phyloP scores from a whole-genome alignment of 495 filamentous ascomycete species.

The Durotheca rogersii region DNA sequence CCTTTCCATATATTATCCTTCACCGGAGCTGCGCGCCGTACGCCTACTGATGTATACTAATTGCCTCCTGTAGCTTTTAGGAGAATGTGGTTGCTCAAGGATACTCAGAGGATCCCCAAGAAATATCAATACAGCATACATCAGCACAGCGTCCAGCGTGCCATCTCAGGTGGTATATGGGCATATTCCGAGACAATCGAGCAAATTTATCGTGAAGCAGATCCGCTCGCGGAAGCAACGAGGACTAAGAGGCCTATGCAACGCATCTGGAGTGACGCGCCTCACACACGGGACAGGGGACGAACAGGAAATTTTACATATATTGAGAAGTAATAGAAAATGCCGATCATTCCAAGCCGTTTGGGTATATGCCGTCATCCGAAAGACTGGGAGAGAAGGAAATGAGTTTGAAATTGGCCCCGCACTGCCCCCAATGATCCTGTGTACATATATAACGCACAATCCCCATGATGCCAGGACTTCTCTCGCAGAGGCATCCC shows the following conservation, averaged over 20 bases:
- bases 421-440: neutral
- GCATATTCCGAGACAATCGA: conserved; percentile 4
- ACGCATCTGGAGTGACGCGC: no score
- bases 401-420: conserved; percentile 1
- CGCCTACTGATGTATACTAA: no score
- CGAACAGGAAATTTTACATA: no score
- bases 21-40: no score
- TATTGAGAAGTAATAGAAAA: conserved; percentile 11
- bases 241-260: no score
- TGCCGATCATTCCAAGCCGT: conserved; percentile 13
- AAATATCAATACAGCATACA: no score
- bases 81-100: no score
- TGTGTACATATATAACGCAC: conserved; percentile 5
- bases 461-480: conserved; percentile 9
- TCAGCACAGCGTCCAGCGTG: conserved; percentile 18
- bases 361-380: conserved; percentile 31
- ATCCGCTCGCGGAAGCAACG: neutral
- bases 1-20: no score
- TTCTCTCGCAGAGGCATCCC: no score
- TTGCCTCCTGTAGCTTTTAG: no score
- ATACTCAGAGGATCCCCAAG: no score
- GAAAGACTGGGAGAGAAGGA: conserved; percentile 23
- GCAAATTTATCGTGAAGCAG: conserved; percentile 2
- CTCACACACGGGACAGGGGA: no score
- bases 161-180: conserved; percentile 4